Evolutionary conservation across 495 filamentous ascomycete species (phyloP), one percentile per base, ranked within the genome.

Genomic region (Aspergillus bridgeri): DNA sequence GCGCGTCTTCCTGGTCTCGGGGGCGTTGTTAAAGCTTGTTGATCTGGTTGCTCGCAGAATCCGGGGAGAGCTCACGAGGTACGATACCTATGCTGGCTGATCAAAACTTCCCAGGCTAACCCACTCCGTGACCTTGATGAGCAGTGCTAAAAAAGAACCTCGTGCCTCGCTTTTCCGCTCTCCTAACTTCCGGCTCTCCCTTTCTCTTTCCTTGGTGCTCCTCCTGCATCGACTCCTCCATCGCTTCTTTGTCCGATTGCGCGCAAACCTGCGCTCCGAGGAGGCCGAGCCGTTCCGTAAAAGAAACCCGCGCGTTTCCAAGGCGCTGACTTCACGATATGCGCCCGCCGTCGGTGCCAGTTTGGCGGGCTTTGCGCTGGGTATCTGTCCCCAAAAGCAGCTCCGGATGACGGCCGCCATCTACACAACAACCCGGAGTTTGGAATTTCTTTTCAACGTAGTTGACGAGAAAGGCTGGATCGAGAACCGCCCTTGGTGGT

Each of bases 261-360:
- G 94, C 38, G 79, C 80, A 3, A 89, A 89, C 54, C 78, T 98
- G 23, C 84, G 93, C 53, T 82, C 87, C 6, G 83, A 88, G 11
- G 79, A 87, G 54, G 90, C 91, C 1, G 75, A 73, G 49, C 84
- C 88, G 0, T 97, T 98, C 69, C 84, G 92, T 1, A 79, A 79
- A 48, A 85, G 93, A 23, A 96, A 98, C 65, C 92, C 93, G 42
- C 82, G 81, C 6, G 80, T 91, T 17, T 81, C 89, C 3, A 74
- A 74, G 38, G 81, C 89, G 1, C 78, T 98, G 57, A 93, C 90
- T 4, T 95, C 91, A 15, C 77, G 83, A 22, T 86, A 89, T 68
- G 88, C 94, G 8, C 93, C 94, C 8, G 90, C 91, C 5, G 80
- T 97, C 42, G 93, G 94, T 19, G 92, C 93, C 22, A 89, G 89